Evolutionary conservation across 2,329 filamentous ascomycete genomes (phyloP).

Genomic region (Cladorrhinum sp.): DNA sequence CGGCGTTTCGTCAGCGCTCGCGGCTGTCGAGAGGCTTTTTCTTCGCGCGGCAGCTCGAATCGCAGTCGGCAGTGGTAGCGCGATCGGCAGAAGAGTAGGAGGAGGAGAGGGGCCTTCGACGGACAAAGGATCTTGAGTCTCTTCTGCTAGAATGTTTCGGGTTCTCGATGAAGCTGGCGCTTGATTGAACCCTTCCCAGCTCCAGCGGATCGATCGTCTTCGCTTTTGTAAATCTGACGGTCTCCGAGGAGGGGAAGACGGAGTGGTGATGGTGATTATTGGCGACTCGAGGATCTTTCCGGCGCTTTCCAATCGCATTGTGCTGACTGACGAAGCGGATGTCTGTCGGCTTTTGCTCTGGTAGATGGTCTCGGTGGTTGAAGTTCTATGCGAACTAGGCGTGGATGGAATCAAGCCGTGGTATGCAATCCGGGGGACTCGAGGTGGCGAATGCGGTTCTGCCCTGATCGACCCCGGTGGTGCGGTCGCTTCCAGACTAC

Average conservation of each 20-base stretch:
- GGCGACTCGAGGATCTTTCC: slow-evolving; percentile 1
- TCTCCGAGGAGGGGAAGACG: not conserved
- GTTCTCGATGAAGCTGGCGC: not conserved
- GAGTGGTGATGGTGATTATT: not conserved
- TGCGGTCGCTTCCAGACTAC: slow-evolving; percentile 5
- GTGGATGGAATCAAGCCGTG: slow-evolving; percentile 35
- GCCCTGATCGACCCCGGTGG: not conserved
- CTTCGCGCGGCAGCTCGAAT: not conserved
- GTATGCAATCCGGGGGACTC: slow-evolving; percentile 33
- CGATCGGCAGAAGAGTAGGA: not conserved
- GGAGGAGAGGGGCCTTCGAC: not conserved
- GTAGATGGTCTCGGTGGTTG: slow-evolving; percentile 18
- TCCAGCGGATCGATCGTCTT: slow-evolving; percentile 19
- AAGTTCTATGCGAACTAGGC: slow-evolving; percentile 27
- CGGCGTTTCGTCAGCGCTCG: not conserved
- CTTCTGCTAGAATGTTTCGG: slow-evolving; percentile 12
- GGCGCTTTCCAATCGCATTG: slow-evolving; percentile 1
- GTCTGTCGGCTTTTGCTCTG: slow-evolving; percentile 12
- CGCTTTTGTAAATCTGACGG: not conserved
- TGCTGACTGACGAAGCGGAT: slow-evolving; percentile 19
- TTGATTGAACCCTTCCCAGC: slow-evolving; percentile 23
- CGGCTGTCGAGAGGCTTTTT: not conserved
- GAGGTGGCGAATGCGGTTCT: not conserved
- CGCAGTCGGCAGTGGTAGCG: slow-evolving; percentile 12
- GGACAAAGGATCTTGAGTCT: slow-evolving; percentile 15